Evolutionary conservation across 129 eudicot genomes (phyloP).

Genomic region (Centella asiatica): DNA sequence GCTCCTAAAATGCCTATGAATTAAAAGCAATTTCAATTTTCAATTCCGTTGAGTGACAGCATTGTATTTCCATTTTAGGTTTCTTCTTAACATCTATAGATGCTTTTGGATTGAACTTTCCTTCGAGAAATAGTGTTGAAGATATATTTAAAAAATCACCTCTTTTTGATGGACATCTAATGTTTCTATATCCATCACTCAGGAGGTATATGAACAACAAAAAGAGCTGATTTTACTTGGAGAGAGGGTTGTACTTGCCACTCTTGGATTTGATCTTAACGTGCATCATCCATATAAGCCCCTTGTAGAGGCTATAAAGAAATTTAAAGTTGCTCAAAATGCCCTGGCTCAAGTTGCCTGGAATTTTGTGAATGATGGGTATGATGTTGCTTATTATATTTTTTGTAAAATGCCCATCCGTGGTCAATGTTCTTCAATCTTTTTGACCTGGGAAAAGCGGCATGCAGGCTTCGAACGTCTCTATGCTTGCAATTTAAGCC

Average conservation of each 20-base stretch:
- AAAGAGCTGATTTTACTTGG: constrained; percentile 72
- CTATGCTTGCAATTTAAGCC: constrained; percentile 98
- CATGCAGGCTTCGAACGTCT: constrained; percentile 99
- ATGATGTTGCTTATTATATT: constrained; percentile 36
- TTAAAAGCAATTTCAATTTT: too few species aligned
- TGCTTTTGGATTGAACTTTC: too few species aligned
- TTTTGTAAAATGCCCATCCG: constrained; percentile 28
- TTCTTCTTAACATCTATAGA: too few species aligned
- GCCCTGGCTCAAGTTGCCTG: constrained; percentile 98
- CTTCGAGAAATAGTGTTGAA: neutral
- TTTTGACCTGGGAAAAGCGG: constrained; percentile 74
- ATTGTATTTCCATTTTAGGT: too few species aligned
- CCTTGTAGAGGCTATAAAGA: constrained; percentile 90
- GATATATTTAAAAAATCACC: neutral
- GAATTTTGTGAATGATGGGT: constrained; percentile 99
- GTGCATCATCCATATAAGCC: constrained; percentile 92
- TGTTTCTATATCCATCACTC: constrained; percentile 22
- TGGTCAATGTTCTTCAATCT: constrained; percentile 36
- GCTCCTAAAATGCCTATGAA: too few species aligned
- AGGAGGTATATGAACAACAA: constrained; percentile 96
- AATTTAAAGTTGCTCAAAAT: constrained; percentile 88
- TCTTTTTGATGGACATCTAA: neutral
- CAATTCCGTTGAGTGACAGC: too few species aligned
- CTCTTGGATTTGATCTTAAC: constrained; percentile 80
- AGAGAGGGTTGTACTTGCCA: constrained; percentile 83